Base-by-base conservation (phyloP, 1,284 basidiomycete genomes). In the Erythrobasidium hasegawianum region DNA sequence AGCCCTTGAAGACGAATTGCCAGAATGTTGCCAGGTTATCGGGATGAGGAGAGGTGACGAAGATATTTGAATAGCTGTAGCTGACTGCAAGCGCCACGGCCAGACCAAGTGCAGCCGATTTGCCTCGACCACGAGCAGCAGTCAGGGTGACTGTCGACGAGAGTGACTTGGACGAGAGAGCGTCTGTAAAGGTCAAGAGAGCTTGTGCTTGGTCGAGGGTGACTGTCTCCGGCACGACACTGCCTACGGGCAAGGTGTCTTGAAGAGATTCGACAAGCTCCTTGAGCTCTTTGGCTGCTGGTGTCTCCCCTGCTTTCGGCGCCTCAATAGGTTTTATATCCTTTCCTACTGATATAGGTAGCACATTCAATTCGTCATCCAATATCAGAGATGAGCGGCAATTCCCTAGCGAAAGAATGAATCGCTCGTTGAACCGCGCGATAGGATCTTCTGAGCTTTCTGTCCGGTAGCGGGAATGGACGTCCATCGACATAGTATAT, bases 1-100 rank as follows among this genome's bases (percentile, higher is more conserved):
- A 82, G 0, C 95, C 96, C 78, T 97, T 97, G 83, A 97, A 96
- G 50, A 97, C 84, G 76, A 99, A 98, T 71, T 97, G 92, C 76
- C 97, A 99, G n/a, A 97, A 77, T 0, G 95, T 98, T 80, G 89
- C 93, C 79, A 99, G 81, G 78, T 99, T 99, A 78, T 97, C 95
- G 1, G 96, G 96, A 75, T 88, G 92, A 1, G 96, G 96, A 75
- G 90, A 94, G 3, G 96, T 98, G 57, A 98, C 92, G 76, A 98
- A 99, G 69, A 98, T 92, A 78, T 99, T 99, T 64, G 90, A 89
- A 78, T 98, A 98, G 18, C 93, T 93, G 75, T 97, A 90, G 0
- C 88, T 89, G 20, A 98, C 82, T 1, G 96, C 93, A 14, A 92
- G 89, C 5, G 95, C 89, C 66, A 98, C 91, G 0, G 92, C 89